Evolutionary conservation across 1,284 basidiomycete genomes (phyloP).

Genomic region (Cystobasidium pallidum): DNA sequence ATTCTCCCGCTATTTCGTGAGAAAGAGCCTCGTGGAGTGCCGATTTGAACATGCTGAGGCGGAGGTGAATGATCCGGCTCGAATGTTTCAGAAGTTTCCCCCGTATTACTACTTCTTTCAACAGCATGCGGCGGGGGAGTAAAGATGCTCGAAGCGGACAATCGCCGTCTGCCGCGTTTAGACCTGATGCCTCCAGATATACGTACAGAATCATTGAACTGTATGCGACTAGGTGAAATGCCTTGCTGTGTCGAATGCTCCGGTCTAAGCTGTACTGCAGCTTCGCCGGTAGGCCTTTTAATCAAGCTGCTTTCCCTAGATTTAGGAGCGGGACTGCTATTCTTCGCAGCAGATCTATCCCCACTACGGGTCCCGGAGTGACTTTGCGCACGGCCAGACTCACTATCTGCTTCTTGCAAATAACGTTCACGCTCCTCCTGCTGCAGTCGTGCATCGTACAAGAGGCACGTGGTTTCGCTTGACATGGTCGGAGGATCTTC

Average conservation of each 20-base stretch:
- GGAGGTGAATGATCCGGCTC: not conserved
- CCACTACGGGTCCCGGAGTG: not conserved
- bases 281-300: not conserved
- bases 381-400: too few relatives aligned
- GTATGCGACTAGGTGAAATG: conserved; percentile 3
- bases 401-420: not conserved
- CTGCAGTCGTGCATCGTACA: conserved; percentile 31
- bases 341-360: too few relatives aligned
- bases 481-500: not conserved
- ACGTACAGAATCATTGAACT: conserved; percentile 25
- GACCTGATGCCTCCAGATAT: conserved; percentile 29
- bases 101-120: not conserved
- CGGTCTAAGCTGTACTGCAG: not conserved
- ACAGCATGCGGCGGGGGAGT: not conserved
- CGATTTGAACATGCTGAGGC: not conserved
- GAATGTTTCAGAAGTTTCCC: too few relatives aligned
- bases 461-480: conserved; percentile 22
- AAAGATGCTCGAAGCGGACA: conserved; percentile 6
- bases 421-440: not conserved
- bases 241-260: not conserved
- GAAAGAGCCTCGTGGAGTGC: conserved; percentile 11
- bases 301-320: conserved; percentile 4
- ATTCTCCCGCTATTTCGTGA: conserved; percentile 10
- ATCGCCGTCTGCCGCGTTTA: not conserved
- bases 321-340: not conserved